phyloP scores from a whole-genome alignment of 2,329 filamentous ascomycete genomes.

The Colletotrichum chrysophilum region DNA sequence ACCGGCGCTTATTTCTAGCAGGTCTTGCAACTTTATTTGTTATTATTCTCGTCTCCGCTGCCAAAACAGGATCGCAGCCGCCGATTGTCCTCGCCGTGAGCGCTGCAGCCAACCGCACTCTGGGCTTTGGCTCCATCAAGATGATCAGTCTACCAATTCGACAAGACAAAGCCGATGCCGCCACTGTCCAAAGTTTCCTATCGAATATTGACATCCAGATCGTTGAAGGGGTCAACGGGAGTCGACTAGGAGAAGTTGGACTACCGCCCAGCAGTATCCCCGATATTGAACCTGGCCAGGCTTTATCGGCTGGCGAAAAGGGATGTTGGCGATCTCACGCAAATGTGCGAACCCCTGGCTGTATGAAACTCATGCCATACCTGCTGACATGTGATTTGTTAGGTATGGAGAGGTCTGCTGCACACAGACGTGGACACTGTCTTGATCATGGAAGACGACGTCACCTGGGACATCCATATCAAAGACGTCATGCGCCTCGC shows the following conservation, averaged over 20 bases:
- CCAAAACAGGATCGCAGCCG: background rate
- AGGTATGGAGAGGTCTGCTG: slow-evolving; percentile 32
- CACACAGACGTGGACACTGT: slow-evolving; percentile 24
- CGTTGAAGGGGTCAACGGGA: slow-evolving; percentile 23
- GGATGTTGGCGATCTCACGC: slow-evolving; percentile 32
- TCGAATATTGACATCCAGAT: slow-evolving; percentile 28
- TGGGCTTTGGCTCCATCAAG: slow-evolving; percentile 27
- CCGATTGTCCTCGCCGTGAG: background rate
- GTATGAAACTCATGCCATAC: background rate
- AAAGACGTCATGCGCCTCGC: slow-evolving; percentile 26
- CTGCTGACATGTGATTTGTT: background rate
- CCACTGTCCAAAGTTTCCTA: slow-evolving; percentile 30
- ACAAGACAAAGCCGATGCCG: slow-evolving; percentile 30
- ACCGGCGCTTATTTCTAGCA: background rate
- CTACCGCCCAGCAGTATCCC: slow-evolving; percentile 29
- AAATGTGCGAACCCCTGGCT: slow-evolving; percentile 24
- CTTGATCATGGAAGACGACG: slow-evolving; percentile 33
- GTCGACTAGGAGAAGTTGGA: slow-evolving; percentile 26
- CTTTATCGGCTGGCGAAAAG: slow-evolving; percentile 25
- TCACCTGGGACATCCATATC: slow-evolving; percentile 31
- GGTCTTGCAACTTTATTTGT: background rate
- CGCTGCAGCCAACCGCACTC: slow-evolving; percentile 28
- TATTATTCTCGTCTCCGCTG: background rate
- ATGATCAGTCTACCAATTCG: slow-evolving; percentile 30
- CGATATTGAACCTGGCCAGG: background rate